Base-by-base conservation (phyloP, 805 yeast species). In the Priceomyces carsonii region DNA sequence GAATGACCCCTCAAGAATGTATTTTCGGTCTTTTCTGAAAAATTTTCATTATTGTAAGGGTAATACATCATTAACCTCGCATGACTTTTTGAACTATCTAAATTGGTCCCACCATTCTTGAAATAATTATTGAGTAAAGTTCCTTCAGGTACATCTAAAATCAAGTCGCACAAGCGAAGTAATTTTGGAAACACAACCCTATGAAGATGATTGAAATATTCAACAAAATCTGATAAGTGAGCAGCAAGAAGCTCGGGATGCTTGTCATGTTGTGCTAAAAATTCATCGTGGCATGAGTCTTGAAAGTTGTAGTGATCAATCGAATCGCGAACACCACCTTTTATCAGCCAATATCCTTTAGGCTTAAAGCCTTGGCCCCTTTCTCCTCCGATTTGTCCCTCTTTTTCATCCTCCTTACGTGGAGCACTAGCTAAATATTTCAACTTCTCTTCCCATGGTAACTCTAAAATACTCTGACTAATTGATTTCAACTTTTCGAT, bases 1-100 rank as follows among this genome's bases (percentile, higher is more conserved):
- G 73, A 63, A 42, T 73, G 78, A 2, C 77, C 78, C 31, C 76
- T 55, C 18, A 73, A 51, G 68, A 69, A 70, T 2, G 69, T 69
- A 18, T 58, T 53, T 7, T 57, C 59, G 0, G 74, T 67, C 28
- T 54, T 48, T 14, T 46, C 27, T 7, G 53, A 52, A 13, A 59
- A 58, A 5, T 53, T 55, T 9, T 53, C 52, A 20, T 50, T 46
- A 21, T 43, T 43, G 34, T 50, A 51, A 5, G 59, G 57, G 15
- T 44, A 44, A 32, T 55, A 55, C 25, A 57, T 26, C 62, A 57
- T 57, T 22, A 57, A 49, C 26, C 62, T 48, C n/a, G 54, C 56
- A 30, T 55, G 59, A 26, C 59, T 49, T 3, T 49, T 45, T 6
- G 56, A 45, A n/a, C 47, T 46, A 26, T 53, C 53, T 12, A 25